These are phyloP conservation scores for Biscogniauxia marginata DNA, from an alignment of 2,329 filamentous ascomycete genomes.

Conservation along the genomic window DNA sequence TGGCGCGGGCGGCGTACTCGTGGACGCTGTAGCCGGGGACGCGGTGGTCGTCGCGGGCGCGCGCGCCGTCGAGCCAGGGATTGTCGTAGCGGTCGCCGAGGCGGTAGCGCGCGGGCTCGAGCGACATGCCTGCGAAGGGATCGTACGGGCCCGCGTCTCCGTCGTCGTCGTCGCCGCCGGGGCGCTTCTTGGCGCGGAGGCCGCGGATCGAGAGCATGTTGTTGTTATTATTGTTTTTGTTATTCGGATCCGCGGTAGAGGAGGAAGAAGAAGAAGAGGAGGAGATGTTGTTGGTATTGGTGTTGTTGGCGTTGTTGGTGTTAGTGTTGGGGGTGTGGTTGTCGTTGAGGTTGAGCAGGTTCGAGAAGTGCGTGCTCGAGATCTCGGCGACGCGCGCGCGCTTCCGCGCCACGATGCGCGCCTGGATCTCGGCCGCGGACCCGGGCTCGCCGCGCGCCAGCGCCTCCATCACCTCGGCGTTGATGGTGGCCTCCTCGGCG, in stretches of 20 bases:
- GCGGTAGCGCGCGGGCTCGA: slow-evolving; percentile 65
- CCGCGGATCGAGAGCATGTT: slow-evolving; percentile 69
- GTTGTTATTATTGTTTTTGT: slow-evolving; percentile 8
- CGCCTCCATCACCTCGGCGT: slow-evolving; percentile 67
- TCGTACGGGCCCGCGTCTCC: slow-evolving; percentile 76
- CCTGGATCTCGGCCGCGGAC: slow-evolving; percentile 57
- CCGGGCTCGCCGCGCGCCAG: slow-evolving; percentile 61
- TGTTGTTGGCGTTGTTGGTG: slow-evolving; percentile 30
- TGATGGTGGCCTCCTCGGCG: slow-evolving; percentile 59
- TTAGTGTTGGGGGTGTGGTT: slow-evolving; percentile 33
- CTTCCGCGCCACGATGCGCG: slow-evolving; percentile 71
- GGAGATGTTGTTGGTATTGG: slow-evolving; percentile 11
- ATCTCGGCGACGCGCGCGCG: slow-evolving; percentile 59
- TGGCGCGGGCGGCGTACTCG: slow-evolving; percentile 77
- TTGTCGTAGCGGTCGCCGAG: slow-evolving; percentile 69
- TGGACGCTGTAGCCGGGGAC: slow-evolving; percentile 81
- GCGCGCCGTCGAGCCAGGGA: slow-evolving; percentile 67
- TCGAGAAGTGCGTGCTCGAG: slow-evolving; percentile 32
- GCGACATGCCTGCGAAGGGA: slow-evolving; percentile 75
- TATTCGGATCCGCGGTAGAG: too few species aligned
- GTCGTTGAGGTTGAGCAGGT: slow-evolving; percentile 20
- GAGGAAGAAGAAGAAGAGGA: too few species aligned
- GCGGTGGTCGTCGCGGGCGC: slow-evolving; percentile 62
- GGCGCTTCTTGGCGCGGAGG: slow-evolving; percentile 61
- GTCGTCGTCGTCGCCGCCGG: slow-evolving; percentile 44